phyloP scores from a whole-genome alignment of 352 stramenopile species.

The Phytophthora sojae region DNA sequence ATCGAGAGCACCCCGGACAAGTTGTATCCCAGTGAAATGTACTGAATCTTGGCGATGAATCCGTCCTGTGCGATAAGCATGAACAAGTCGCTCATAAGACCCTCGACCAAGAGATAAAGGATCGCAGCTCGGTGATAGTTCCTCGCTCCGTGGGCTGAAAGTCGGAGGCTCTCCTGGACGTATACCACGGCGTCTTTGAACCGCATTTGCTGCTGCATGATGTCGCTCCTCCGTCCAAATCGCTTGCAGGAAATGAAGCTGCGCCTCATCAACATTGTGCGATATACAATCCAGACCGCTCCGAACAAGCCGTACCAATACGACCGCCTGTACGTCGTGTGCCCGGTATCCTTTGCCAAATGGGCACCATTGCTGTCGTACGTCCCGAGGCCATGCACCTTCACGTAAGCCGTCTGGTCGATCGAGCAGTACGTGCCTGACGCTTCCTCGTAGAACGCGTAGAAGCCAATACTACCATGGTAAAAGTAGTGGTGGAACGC shows the following conservation, averaged over 20 bases:
- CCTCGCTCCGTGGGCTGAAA: constrained; percentile 16
- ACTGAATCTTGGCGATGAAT: constrained; percentile 18
- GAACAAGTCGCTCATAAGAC: constrained; percentile 31
- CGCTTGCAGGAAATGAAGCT: constrained; percentile 16
- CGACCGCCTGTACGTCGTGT: constrained; percentile 4
- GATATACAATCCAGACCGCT: constrained; percentile 1
- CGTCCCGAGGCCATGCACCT: constrained; percentile 4
- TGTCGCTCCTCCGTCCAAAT: constrained; percentile 11
- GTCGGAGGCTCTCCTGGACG: constrained; percentile 16
- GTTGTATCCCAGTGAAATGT: constrained; percentile 24
- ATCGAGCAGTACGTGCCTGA: constrained; percentile 5
- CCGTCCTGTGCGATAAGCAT: constrained; percentile 28
- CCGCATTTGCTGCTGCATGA: constrained; percentile 8
- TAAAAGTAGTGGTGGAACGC: constrained; percentile 20
- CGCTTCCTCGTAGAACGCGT: constrained; percentile 20
- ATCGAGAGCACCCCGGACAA: constrained; percentile 27
- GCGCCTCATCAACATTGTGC: constrained; percentile 10
- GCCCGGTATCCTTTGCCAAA: constrained; percentile 8
- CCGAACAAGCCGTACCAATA: constrained; percentile 23
- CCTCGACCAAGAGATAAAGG: constrained; percentile 28
- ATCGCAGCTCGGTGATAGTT: constrained; percentile 30
- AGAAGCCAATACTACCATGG: constrained; percentile 21
- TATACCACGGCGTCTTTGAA: constrained; percentile 9
- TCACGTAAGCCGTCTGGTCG: constrained; percentile 12
- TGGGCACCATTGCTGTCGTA: constrained; percentile 9